Base-by-base conservation (phyloP, 176 grass and related monocot genomes). In the Hordeum marinum region DNA sequence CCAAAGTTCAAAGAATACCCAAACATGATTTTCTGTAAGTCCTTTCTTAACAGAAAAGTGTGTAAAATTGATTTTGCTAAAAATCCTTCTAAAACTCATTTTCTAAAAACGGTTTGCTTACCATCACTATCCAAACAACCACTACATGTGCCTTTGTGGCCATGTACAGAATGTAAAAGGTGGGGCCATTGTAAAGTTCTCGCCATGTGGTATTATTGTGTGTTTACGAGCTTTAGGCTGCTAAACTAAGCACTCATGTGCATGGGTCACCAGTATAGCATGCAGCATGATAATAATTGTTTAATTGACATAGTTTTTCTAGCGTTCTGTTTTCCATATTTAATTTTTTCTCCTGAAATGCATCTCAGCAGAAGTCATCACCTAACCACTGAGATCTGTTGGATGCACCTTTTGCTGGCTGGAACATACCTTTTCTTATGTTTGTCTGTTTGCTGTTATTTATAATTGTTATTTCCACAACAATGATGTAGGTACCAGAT, bases 401-500 rank as follows among this genome's bases (percentile, higher is more conserved):
- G 45, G 72, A 21, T 75, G 26, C 11, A 75, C 12, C 24, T 63
- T 85, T 70, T 69, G 8, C 39, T 78, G 72, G 40, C 24, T 46
- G 71, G 50, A 32, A 5, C 72, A 75, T 75, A 50, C 71, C 24
- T 77, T 89, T 86, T 27, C 50, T 76, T 76, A 17, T 46, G 83
- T 80, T 48, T 75, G 37, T 21, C 63, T 46, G 83, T 74, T 48
- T 75, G 37, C 32, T 84, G 58, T 29, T 63, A 83, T 43, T 83
- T 83, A 63, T 83, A 37, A 39, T 82, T 82, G 3, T 54, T 64
- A 48, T 77, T 50, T 72, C 55, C 11, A 77, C 18, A 41, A 25
- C 27, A 60, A 87, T 85, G 45, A 85, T 94, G 69, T 81, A 94
- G 93, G 78, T 92, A 76, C 93, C 85, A 81, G 90, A 88, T 72